A percentile compares a stretch with the other conserved stretches of the same genome.
phyloP scores from a whole-genome alignment of 208 protist genomes.

The Leishmania major region DNA sequence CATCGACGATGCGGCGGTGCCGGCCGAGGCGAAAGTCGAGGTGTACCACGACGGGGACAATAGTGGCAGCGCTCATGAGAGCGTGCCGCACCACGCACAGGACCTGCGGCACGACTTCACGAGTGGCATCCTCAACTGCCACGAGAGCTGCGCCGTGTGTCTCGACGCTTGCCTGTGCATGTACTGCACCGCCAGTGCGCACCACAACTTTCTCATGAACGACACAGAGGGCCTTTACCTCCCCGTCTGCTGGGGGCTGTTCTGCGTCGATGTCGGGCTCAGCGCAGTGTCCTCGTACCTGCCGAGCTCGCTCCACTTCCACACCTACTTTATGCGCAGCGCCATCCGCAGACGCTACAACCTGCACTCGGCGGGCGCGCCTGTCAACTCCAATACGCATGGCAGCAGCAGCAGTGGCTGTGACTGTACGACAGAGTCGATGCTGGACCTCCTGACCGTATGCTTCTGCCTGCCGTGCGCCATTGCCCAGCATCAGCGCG shows the following conservation, averaged over 20 bases:
- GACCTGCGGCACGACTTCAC: conserved; percentile 8
- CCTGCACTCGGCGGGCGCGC: conserved; percentile 1
- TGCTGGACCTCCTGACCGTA: conserved; percentile 11
- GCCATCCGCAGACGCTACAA: conserved; percentile 26
- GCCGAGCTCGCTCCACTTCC: conserved; percentile 1
- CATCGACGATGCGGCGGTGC: background rate
- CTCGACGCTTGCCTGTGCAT: conserved; percentile 26
- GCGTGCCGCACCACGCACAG: background rate
- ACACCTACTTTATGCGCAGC: conserved; percentile 27
- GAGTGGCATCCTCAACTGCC: conserved; percentile 25
- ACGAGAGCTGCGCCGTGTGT: conserved; percentile 12
- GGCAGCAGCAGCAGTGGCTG: background rate
- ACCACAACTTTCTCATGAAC: conserved; percentile 24
- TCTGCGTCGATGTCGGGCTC: conserved; percentile 26
- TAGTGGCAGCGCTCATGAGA: background rate
- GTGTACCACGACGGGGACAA: background rate
- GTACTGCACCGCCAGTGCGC: conserved; percentile 30
- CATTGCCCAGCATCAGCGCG: conserved; percentile 33
- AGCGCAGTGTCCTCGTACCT: background rate
- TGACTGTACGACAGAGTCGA: background rate
- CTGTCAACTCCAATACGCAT: background rate
- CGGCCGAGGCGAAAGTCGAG: background rate
- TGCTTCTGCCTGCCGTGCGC: conserved; percentile 14
- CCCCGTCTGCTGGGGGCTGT: conserved; percentile 21
- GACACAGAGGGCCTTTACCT: conserved; percentile 20